Percentiles rank a stretch among this genome's conserved stretches.
Evolutionary conservation across 2,329 filamentous ascomycete species (phyloP).

Genomic region (Ramularia endophylla): DNA sequence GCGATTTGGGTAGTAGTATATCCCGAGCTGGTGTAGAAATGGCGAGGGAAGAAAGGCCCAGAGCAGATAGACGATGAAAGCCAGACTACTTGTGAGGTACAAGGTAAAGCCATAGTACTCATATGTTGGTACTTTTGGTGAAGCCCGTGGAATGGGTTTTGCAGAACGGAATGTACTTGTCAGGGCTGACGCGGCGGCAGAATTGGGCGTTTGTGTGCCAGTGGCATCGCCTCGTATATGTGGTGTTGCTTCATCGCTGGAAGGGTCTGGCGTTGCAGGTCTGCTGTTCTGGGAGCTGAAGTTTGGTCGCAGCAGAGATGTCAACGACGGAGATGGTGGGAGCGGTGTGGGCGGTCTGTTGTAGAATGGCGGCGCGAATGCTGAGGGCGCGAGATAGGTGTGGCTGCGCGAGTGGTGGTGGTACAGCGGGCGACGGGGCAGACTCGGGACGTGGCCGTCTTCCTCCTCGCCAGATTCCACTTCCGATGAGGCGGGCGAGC

Average conservation of each 20-base stretch:
- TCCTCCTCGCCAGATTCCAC: slow-evolving; percentile 26
- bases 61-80: slow-evolving; percentile 65
- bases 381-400: slow-evolving; percentile 36
- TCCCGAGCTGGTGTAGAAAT: slow-evolving; percentile 85
- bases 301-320: slow-evolving; percentile 73
- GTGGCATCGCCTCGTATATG: slow-evolving; percentile 30
- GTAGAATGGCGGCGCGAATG: slow-evolving; percentile 83
- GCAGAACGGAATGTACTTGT: slow-evolving; percentile 47
- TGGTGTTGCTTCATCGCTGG: slow-evolving; percentile 63
- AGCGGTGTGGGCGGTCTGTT: slow-evolving; percentile 92
- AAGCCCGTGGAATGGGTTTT: slow-evolving; percentile 69
- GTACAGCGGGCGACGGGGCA: slow-evolving; percentile 34
- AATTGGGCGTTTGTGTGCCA: slow-evolving; percentile 40
- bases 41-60: slow-evolving; percentile 92
- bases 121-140: slow-evolving; percentile 95
- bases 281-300: slow-evolving; percentile 65
- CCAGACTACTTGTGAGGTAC: slow-evolving; percentile 79
- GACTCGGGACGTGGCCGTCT: slow-evolving; percentile 25
- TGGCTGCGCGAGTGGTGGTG: slow-evolving; percentile 39
- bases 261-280: slow-evolving; percentile 89
- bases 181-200: slow-evolving; percentile 55
- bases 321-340: slow-evolving; percentile 86
- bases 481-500: slow-evolving; percentile 27
- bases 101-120: slow-evolving; percentile 99
- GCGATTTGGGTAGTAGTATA: slow-evolving; percentile 93